phyloP scores from a whole-genome alignment of 2,329 filamentous ascomycete genomes.

The Whalleya microplaca region DNA sequence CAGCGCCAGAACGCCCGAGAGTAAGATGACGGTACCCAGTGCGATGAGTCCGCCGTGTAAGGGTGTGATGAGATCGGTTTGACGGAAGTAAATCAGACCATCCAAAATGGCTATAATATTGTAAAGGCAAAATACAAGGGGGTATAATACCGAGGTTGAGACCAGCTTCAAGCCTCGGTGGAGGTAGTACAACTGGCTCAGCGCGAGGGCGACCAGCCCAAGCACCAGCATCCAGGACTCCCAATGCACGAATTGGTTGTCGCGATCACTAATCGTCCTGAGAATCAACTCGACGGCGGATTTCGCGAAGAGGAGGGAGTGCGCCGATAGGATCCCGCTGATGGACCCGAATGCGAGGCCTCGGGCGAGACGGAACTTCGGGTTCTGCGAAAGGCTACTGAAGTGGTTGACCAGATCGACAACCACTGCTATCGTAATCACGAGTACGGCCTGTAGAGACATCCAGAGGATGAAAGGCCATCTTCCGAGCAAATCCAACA shows the following conservation, averaged over 20 bases:
- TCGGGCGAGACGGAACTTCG: conserved; percentile 73
- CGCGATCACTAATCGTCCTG: conserved; percentile 77
- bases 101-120: conserved; percentile 99
- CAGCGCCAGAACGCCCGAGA: conserved; percentile 85
- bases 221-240: conserved; percentile 92
- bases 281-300: conserved; percentile 95
- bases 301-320: conserved; percentile 91
- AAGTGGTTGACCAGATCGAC: conserved; percentile 60
- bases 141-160: conserved; percentile 94
- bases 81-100: conserved; percentile 94
- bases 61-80: conserved; percentile 77
- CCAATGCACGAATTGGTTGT: conserved; percentile 95
- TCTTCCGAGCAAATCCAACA: conserved; percentile 74
- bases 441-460: conserved; percentile 74
- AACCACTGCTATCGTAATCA: conserved; percentile 67
- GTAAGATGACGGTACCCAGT: conserved; percentile 81
- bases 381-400: conserved; percentile 59
- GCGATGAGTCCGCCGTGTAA: conserved; percentile 81
- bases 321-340: conserved; percentile 90
- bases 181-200: conserved; percentile 93
- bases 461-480: conserved; percentile 88
- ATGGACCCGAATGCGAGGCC: conserved; percentile 89
- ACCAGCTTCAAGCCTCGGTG: conserved; percentile 92
- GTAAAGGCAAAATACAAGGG: conserved; percentile 97
- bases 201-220: conserved; percentile 76